These are phyloP conservation scores for Tilletia indica DNA, from an alignment of 1,284 basidiomycete species.

Conservation along the genomic window DNA sequence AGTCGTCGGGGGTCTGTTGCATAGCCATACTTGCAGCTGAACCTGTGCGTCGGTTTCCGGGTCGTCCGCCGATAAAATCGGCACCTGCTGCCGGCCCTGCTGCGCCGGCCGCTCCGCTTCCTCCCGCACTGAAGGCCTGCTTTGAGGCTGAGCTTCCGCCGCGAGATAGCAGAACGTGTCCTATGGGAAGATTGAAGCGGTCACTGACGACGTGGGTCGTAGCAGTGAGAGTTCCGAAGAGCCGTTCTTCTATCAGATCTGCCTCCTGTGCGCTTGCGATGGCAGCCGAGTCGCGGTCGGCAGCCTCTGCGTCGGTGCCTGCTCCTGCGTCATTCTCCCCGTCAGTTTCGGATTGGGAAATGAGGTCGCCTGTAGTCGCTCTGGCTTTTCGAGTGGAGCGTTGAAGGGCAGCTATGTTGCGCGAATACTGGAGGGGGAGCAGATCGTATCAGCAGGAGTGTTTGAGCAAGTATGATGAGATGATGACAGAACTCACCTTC, in stretches of 20 bases:
- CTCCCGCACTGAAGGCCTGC: background rate
- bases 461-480: background rate
- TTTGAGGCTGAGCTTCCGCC: background rate
- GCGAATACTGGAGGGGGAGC: constrained; percentile 1
- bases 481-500: background rate
- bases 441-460: background rate
- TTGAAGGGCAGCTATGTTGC: constrained; percentile 10
- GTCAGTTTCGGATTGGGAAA: background rate
- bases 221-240: constrained; percentile 16
- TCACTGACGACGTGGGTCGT: constrained; percentile 8
- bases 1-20: constrained; percentile 29
- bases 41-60: background rate
- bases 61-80: background rate
- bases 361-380: background rate
- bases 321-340: background rate
- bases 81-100: background rate
- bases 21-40: background rate
- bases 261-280: background rate
- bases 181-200: constrained; percentile 15
- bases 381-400: constrained; percentile 5
- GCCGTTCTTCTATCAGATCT: constrained; percentile 8
- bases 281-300: background rate
- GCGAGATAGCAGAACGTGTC: constrained; percentile 7
- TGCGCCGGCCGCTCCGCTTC: background rate
- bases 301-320: background rate